Evolutionary conservation across 164 flowering plant genomes (phyloP).

Genomic region (Litsea cubeba): DNA sequence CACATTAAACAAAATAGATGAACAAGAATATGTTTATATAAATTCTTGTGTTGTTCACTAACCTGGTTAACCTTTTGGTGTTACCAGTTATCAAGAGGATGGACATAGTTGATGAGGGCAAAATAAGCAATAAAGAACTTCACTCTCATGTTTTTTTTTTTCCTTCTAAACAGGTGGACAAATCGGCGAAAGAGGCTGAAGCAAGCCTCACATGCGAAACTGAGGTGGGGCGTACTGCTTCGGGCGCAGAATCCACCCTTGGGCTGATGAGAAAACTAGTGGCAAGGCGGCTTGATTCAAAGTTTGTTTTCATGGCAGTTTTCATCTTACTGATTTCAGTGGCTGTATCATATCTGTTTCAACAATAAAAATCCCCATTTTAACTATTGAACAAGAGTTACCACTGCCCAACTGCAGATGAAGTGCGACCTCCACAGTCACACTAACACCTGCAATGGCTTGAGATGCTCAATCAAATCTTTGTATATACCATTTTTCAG

Average conservation of each 20-base stretch:
- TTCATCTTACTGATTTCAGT: conserved; percentile 35
- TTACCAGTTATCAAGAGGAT: too few relatives aligned
- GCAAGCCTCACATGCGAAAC: conserved; percentile 10
- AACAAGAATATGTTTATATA: too few relatives aligned
- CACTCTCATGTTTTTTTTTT: too few relatives aligned
- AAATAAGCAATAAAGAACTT: too few relatives aligned
- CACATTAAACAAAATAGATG: too few relatives aligned
- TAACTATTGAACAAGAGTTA: conserved; percentile 8
- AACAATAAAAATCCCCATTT: conserved; percentile 15
- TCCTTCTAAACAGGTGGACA: conserved; percentile 26
- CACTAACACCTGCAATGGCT: not conserved
- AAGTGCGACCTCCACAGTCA: not conserved
- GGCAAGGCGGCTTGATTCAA: conserved; percentile 42
- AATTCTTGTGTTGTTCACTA: too few relatives aligned
- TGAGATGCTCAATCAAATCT: not conserved
- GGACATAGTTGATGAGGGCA: too few relatives aligned
- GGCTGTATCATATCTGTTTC: conserved; percentile 28
- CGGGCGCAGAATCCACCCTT: conserved; percentile 10
- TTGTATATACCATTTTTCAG: not conserved
- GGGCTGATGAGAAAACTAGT: conserved; percentile 55
- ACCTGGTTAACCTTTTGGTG: too few relatives aligned
- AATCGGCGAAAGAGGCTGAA: conserved; percentile 11
- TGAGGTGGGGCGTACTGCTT: conserved; percentile 16
- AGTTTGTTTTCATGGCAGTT: conserved; percentile 38
- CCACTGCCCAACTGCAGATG: not conserved